phyloP scores from a whole-genome alignment of 2,329 filamentous ascomycete species.

The Phaeophleospora eucalypticola region DNA sequence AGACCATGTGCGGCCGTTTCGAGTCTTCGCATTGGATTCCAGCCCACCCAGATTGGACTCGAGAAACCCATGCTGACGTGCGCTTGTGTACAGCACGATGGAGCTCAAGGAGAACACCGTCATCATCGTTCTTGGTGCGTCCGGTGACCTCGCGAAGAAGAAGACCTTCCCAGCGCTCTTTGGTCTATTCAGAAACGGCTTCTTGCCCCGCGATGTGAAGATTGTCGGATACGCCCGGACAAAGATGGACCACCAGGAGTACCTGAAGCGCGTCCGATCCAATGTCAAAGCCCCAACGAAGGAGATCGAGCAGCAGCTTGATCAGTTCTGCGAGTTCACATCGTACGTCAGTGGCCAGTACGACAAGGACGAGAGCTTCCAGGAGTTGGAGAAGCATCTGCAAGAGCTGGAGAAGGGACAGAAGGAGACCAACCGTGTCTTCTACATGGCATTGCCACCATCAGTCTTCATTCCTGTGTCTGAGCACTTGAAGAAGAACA shows the following conservation, averaged over 20 bases:
- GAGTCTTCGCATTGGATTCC: neutral
- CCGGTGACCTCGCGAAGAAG: slow-evolving; percentile 98
- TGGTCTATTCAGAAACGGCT: slow-evolving; percentile 96
- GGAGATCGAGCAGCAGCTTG: slow-evolving; percentile 91
- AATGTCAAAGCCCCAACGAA: slow-evolving; percentile 99
- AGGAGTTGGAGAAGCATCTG: slow-evolving; percentile 78
- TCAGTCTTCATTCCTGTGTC: slow-evolving; percentile 98
- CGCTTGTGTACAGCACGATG: slow-evolving; percentile 57
- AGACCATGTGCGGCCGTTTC: neutral
- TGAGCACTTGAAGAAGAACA: slow-evolving; percentile 94
- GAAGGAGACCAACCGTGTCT: slow-evolving; percentile 83
- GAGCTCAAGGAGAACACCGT: slow-evolving; percentile 99
- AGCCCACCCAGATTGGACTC: neutral
- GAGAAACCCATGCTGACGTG: slow-evolving; percentile 15
- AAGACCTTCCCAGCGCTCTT: slow-evolving; percentile 99
- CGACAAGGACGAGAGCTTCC: slow-evolving; percentile 92
- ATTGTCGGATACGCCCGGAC: slow-evolving; percentile 99
- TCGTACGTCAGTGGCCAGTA: slow-evolving; percentile 97
- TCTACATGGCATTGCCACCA: slow-evolving; percentile 98
- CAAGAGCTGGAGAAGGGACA: slow-evolving; percentile 77
- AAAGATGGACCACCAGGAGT: slow-evolving; percentile 98
- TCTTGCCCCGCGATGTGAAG: slow-evolving; percentile 90
- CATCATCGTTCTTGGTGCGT: slow-evolving; percentile 93
- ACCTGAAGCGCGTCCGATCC: slow-evolving; percentile 87
- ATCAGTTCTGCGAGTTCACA: slow-evolving; percentile 83